Base-by-base conservation (phyloP, 2,329 filamentous ascomycete species). In the Zarea fungicola region DNA sequence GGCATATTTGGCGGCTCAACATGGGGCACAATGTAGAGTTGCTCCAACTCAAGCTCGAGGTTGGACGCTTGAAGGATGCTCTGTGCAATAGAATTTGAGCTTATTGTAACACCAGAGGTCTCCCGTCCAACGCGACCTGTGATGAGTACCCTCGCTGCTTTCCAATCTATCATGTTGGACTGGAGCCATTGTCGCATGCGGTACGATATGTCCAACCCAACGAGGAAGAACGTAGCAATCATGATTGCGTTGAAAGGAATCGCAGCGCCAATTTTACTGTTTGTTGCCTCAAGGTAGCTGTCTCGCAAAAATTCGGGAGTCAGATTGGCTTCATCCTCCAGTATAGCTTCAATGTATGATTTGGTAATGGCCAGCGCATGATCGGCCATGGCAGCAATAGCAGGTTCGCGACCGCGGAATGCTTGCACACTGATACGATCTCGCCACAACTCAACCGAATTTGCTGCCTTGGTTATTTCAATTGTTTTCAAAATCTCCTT, bases 151-250 rank as follows among this genome's bases (percentile, higher is more conserved):
- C 8, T 29, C 8, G 28, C 28, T 14, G 7, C 8, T 14, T 8
- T 8, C 28, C 28, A 29, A 14, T 29, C 28, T 8, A 29, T 14
- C 8, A 8, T 14, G 28, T 29, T 8, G 8, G 7, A 8, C 8
- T 8, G 8, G 28, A 29, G 28, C 25, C 23, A 26, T 10, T 42
- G 42, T 9, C 19, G n/a, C 23, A 37, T 43, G 11, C 35, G 47
- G 5, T 22, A 29, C 14, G 47, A 25, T 13, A 19, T 31, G 18
- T 49, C 47, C 8, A 49, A 21, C 10, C 34, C 47, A 14, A 31
- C 19, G 7, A 49, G 36, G 19, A 49, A 49, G 26, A 49, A 49
- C 16, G 47, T 49, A 6, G 47, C 47, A n/a, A 44, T 43, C 47
- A 49, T 49, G 21, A 49, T 32, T 7, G 25, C 25, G 29, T 49